Evolutionary conservation across 371 early-diverging fungal species (phyloP).

Genomic region (Saksenaea vasiformis): DNA sequence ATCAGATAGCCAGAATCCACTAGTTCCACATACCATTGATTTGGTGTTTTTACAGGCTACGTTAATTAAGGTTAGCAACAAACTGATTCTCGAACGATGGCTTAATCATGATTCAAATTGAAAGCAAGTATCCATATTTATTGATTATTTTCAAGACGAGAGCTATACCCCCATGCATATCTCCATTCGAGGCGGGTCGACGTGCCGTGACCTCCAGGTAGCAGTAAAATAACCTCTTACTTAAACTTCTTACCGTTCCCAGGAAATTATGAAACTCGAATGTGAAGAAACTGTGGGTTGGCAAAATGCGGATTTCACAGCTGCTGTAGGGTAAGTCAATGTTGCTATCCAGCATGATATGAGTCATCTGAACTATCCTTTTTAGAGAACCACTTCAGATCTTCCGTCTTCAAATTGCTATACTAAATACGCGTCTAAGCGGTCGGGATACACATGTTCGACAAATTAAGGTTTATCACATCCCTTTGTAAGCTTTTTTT

Average conservation of each 20-base stretch:
- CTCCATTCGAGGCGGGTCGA: slow-evolving; percentile 74
- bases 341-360: slow-evolving; percentile 9
- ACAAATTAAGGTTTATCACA: slow-evolving; percentile 69
- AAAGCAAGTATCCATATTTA: slow-evolving; percentile 71
- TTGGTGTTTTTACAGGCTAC: slow-evolving; percentile 37
- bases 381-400: slow-evolving; percentile 57
- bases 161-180: slow-evolving; percentile 89
- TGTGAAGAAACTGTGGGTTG: slow-evolving; percentile 76
- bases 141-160: slow-evolving; percentile 85
- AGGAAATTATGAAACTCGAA: slow-evolving; percentile 57
- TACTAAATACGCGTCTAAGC: slow-evolving; percentile 86
- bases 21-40: slow-evolving; percentile 41
- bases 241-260: background rate
- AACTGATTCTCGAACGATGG: background rate
- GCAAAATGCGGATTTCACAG: slow-evolving; percentile 64
- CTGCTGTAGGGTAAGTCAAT: slow-evolving; percentile 44
- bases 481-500: slow-evolving; percentile 49
- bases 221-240: background rate
- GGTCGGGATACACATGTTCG: slow-evolving; percentile 94
- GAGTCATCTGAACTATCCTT: slow-evolving; percentile 1
- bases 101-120: background rate
- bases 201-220: slow-evolving; percentile 61
- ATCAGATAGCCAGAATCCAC: slow-evolving; percentile 53
- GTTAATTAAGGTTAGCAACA: slow-evolving; percentile 25
- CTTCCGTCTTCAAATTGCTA: slow-evolving; percentile 72